These are phyloP conservation scores for Podochytrium sp. DNA, from an alignment of 192 early-diverging fungal genomes.

Conservation along the genomic window DNA sequence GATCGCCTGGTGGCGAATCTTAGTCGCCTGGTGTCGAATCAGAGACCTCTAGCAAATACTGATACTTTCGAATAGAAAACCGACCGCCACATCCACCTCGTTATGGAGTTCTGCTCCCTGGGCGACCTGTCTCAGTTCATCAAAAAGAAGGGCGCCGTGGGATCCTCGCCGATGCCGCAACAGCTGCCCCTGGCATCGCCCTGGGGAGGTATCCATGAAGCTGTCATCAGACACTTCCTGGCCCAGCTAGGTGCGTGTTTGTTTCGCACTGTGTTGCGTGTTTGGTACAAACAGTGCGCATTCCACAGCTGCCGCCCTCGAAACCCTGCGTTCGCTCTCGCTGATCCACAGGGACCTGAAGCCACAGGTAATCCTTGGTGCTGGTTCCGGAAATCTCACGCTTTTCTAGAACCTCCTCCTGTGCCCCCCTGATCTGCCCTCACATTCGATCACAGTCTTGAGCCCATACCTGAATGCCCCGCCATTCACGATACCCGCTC, in stretches of 20 bases:
- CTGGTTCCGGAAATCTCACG: neutral
- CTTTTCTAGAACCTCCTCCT: constrained; percentile 76
- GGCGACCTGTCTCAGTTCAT: constrained; percentile 94
- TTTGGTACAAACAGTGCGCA: neutral
- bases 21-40: too few relatives aligned
- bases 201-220: constrained; percentile 80
- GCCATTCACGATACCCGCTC: constrained; percentile 45
- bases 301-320: constrained; percentile 72
- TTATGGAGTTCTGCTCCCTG: constrained; percentile 97
- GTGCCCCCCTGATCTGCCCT: constrained; percentile 54
- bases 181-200: constrained; percentile 45
- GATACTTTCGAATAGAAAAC: constrained; percentile 67
- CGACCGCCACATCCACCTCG: constrained; percentile 88
- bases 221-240: constrained; percentile 83
- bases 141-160: constrained; percentile 57
- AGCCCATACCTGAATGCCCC: constrained; percentile 35
- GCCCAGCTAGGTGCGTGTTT: constrained; percentile 71
- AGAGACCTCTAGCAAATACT: neutral
- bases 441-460: constrained; percentile 49
- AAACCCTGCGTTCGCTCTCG: constrained; percentile 82
- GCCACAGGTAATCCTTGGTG: constrained; percentile 72
- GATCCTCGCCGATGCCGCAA: neutral
- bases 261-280: constrained; percentile 15
- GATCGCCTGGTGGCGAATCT: too few relatives aligned
- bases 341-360: constrained; percentile 98